phyloP scores from a whole-genome alignment of 116 monocot species.

The Papilionanthe hybrid region DNA sequence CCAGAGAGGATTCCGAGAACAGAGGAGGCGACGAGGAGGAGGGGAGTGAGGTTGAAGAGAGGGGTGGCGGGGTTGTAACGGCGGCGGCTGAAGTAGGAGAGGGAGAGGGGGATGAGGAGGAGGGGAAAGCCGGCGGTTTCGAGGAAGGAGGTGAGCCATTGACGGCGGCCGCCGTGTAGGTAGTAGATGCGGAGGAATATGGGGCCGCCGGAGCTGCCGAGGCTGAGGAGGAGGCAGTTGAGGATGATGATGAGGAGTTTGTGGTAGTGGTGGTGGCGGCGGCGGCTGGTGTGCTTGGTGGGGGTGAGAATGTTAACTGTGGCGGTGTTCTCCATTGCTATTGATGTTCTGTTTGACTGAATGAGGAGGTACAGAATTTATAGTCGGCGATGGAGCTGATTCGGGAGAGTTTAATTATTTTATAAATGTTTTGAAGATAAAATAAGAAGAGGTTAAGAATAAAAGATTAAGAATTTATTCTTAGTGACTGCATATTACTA shows the following conservation, averaged over 20 bases:
- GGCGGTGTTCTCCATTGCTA: too few relatives aligned
- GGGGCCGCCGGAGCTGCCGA: constrained; percentile 24
- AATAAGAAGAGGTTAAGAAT: too few relatives aligned
- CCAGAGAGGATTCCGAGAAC: constrained; percentile 20
- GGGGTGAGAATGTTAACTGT: too few relatives aligned
- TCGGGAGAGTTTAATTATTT: too few relatives aligned
- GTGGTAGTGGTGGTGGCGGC: background rate
- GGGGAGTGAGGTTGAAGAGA: background rate
- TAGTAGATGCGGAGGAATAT: constrained; percentile 34
- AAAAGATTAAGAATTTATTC: too few relatives aligned
- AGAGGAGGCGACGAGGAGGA: constrained; percentile 7
- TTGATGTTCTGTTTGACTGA: too few relatives aligned
- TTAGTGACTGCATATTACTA: too few relatives aligned
- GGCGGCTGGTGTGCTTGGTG: too few relatives aligned
- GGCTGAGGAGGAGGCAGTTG: constrained; percentile 16
- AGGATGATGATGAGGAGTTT: background rate
- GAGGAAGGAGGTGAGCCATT: constrained; percentile 25
- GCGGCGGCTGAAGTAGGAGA: constrained; percentile 23
- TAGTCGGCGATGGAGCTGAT: too few relatives aligned
- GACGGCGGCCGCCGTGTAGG: constrained; percentile 25
- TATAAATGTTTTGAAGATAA: too few relatives aligned
- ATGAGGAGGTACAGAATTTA: too few relatives aligned
- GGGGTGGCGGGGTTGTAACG: constrained; percentile 4
- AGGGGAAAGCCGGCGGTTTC: constrained; percentile 27
- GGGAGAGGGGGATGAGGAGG: constrained; percentile 19